Percentiles rank a stretch among this genome's conserved stretches.
These are phyloP conservation scores for Dothistroma pini DNA, from an alignment of 2,329 filamentous ascomycete species.

Conservation along the genomic window DNA sequence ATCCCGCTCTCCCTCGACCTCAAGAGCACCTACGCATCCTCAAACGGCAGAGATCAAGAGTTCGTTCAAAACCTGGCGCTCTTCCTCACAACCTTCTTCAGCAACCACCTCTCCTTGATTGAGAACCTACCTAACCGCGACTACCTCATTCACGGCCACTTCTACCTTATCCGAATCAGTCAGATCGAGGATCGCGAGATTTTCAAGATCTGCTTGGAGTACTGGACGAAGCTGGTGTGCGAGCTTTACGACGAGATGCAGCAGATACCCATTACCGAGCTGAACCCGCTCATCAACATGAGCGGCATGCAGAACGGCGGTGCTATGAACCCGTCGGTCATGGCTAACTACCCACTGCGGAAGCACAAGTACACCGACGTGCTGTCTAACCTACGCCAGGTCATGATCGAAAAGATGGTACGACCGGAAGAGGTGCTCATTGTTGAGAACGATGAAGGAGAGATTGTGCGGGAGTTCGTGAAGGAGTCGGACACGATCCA, in stretches of 20 bases:
- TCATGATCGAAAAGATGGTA: conserved; percentile 99
- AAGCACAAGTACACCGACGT: conserved; percentile 99
- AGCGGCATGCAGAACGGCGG: conserved; percentile 73
- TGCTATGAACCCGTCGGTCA: conserved; percentile 76
- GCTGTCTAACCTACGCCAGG: conserved; percentile 85
- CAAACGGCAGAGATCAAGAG: conserved; percentile 90
- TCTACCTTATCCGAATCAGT: conserved; percentile 96
- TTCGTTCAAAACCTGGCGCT: conserved; percentile 96
- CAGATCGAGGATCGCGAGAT: conserved; percentile 99
- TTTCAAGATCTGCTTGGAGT: conserved; percentile 98
- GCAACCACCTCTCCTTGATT: conserved; percentile 86
- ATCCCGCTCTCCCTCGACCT: conserved; percentile 88
- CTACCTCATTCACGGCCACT: conserved; percentile 92
- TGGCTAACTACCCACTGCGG: conserved; percentile 85
- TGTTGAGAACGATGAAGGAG: conserved; percentile 99
- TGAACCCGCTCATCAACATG: conserved; percentile 84
- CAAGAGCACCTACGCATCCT: conserved; percentile 84
- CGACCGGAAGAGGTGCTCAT: conserved; percentile 95
- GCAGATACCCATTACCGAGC: conserved; percentile 84
- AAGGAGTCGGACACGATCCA: conserved; percentile 99
- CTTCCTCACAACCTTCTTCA: conserved; percentile 96
- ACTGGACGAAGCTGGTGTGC: conserved; percentile 98
- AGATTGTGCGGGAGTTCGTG: conserved; percentile 98
- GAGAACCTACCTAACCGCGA: conserved; percentile 95
- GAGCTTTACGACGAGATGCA: conserved; percentile 99